These are phyloP conservation scores for Coelastrella sp. DNA, from an alignment of 139 green algal species.

Conservation along the genomic window DNA sequence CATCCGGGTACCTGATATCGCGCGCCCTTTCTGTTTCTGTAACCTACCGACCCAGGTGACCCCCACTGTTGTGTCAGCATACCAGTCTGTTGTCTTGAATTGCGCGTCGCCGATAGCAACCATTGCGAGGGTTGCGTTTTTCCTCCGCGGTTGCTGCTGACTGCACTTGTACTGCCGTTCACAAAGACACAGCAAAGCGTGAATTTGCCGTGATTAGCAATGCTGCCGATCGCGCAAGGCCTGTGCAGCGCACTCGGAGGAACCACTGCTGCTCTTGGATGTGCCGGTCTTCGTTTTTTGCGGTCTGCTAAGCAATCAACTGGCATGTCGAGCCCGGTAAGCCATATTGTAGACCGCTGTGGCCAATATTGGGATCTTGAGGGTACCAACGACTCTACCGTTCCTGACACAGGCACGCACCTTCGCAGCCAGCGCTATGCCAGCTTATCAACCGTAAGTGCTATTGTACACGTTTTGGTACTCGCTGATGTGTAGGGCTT, in stretches of 20 bases:
- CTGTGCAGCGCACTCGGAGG: slow-evolving; percentile 6
- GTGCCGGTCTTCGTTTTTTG: slow-evolving; percentile 11
- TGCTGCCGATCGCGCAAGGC: slow-evolving; percentile 6
- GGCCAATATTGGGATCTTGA: background rate
- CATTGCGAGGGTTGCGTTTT: too few species aligned
- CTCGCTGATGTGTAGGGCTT: background rate
- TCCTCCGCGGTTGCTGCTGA: background rate
- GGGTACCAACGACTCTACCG: background rate
- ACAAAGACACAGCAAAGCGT: background rate
- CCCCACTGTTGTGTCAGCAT: too few species aligned
- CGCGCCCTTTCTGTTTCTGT: too few species aligned
- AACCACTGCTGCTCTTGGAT: slow-evolving; percentile 4
- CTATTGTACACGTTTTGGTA: background rate
- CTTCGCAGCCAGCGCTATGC: slow-evolving; percentile 35
- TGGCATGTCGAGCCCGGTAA: background rate
- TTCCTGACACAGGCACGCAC: background rate
- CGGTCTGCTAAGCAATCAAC: background rate
- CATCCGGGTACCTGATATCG: too few species aligned
- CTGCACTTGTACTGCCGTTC: background rate
- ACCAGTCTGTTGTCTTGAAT: too few species aligned
- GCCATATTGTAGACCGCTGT: background rate
- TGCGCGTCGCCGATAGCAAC: too few species aligned
- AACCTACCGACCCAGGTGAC: too few species aligned
- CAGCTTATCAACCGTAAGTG: slow-evolving; percentile 38
- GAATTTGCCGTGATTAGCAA: background rate